Conservation (phyloP, 345 rosid species). For the Salix udensis region DNA sequence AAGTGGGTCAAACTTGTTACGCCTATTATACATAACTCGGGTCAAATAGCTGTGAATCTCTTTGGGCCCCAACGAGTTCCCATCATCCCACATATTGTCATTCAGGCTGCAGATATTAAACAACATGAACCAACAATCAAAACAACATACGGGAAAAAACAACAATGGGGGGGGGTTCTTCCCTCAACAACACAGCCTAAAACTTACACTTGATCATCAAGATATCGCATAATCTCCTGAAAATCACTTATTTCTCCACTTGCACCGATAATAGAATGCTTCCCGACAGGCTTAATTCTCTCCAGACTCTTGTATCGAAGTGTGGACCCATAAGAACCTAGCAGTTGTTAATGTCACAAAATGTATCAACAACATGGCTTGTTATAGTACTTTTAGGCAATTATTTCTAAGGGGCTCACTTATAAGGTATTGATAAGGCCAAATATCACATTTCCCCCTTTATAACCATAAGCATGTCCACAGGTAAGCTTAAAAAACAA, state of each 20-base stretch:
- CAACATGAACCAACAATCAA: constrained; percentile 3
- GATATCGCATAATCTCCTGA: constrained; percentile 81
- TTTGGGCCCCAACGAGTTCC: constrained; percentile 96
- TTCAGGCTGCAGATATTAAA: constrained; percentile 54
- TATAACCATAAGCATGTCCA: neutral
- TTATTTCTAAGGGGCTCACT: no score
- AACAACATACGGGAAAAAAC: neutral
- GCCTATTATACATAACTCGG: constrained; percentile 89
- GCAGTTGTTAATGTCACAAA: neutral
- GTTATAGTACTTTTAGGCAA: neutral
- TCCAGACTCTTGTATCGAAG: constrained; percentile 87
- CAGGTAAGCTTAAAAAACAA: neutral
- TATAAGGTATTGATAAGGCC: neutral
- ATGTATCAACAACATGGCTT: neutral
- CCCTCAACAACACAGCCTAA: neutral
- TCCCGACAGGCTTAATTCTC: constrained; percentile 79
- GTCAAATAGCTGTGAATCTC: constrained; percentile 96
- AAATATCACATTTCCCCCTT: neutral
- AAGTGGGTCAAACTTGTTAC: constrained; percentile 90
- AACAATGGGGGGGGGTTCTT: neutral
- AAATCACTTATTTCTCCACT: constrained; percentile 97
- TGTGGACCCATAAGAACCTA: constrained; percentile 97
- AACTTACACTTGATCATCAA: constrained; percentile 87
- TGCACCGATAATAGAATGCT: constrained; percentile 95
- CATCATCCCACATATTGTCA: constrained; percentile 99